Conservation (phyloP, 805 yeast species). For the Saccharomycopsis sp. region DNA sequence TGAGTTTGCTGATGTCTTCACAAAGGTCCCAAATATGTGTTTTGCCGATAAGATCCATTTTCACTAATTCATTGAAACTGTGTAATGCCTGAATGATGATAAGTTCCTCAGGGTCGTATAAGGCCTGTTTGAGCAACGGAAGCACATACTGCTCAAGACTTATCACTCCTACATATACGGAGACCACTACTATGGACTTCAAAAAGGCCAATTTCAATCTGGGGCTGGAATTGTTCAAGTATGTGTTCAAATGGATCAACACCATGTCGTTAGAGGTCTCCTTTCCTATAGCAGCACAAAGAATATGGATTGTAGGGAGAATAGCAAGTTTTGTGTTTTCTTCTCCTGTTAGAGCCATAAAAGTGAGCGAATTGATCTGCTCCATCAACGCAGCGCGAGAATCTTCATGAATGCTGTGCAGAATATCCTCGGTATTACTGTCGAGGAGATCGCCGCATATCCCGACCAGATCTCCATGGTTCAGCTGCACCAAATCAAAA, state of each 20-base stretch:
- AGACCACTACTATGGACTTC: conserved; percentile 61
- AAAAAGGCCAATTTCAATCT: conserved; percentile 66
- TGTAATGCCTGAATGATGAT: conserved; percentile 67
- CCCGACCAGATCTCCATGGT: conserved; percentile 39
- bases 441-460: conserved; percentile 21
- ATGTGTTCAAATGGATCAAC: conserved; percentile 85
- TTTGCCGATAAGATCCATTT: conserved; percentile 48
- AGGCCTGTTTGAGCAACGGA: conserved; percentile 77
- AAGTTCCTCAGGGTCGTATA: conserved; percentile 77
- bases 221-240: conserved; percentile 71
- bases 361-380: conserved; percentile 60
- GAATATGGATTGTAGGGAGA: conserved; percentile 60
- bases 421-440: conserved; percentile 6
- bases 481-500: conserved; percentile 50
- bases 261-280: conserved; percentile 85
- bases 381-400: conserved; percentile 40
- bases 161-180: conserved; percentile 73
- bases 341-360: conserved; percentile 62
- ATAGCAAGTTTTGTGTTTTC: conserved; percentile 64
- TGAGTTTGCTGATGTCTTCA: conserved; percentile 43
- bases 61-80: conserved; percentile 48
- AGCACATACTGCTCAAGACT: conserved; percentile 82
- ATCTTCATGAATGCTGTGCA: conserved; percentile 23
- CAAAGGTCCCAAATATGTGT: conserved; percentile 50
- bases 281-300: conserved; percentile 78